phyloP scores from a whole-genome alignment of 192 early-diverging fungal species.

The Thoreauomyces humboldtii region DNA sequence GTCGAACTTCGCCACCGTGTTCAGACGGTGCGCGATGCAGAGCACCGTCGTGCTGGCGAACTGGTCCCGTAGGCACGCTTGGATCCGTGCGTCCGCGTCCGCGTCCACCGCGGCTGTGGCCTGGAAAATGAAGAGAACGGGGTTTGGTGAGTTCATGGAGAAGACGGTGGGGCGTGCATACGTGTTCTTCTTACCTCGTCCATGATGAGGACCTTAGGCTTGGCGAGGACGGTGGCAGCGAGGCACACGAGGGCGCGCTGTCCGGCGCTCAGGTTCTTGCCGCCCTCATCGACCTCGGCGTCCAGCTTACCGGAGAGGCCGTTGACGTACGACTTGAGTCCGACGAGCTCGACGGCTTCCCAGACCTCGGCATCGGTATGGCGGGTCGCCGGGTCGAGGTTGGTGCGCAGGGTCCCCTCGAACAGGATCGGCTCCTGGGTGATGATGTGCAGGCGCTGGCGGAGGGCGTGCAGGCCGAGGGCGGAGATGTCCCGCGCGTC shows the following conservation, averaged over 20 bases:
- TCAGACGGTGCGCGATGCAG: conserved; percentile 28
- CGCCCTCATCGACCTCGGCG: conserved; percentile 73
- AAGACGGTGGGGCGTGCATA: too few species aligned
- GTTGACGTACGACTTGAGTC: conserved; percentile 36
- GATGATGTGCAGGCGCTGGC: conserved; percentile 37
- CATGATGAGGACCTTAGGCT: conserved; percentile 46
- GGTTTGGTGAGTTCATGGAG: too few species aligned
- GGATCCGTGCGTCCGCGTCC: conserved; percentile 71
- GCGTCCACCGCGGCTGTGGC: conserved; percentile 59
- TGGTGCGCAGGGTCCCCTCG: conserved; percentile 63
- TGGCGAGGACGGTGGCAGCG: conserved; percentile 45
- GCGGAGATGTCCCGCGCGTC: conserved; percentile 37
- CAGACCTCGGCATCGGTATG: conserved; percentile 67
- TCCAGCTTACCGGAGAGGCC: conserved; percentile 54
- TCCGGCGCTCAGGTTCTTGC: conserved; percentile 77
- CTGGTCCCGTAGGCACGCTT: conserved; percentile 35
- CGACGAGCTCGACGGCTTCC: conserved; percentile 59
- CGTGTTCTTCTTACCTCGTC: too few species aligned
- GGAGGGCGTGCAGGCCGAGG: conserved; percentile 34
- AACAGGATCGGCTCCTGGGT: conserved; percentile 49
- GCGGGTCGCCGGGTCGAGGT: conserved; percentile 63
- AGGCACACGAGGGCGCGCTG: conserved; percentile 61
- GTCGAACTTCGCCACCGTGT: conserved; percentile 48
- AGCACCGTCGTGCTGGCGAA: conserved; percentile 36
- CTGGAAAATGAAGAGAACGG: conserved; percentile 37